These are phyloP conservation scores for Scedosporium apiospermum DNA, from an alignment of 2,329 filamentous ascomycete genomes.

Conservation along the genomic window DNA sequence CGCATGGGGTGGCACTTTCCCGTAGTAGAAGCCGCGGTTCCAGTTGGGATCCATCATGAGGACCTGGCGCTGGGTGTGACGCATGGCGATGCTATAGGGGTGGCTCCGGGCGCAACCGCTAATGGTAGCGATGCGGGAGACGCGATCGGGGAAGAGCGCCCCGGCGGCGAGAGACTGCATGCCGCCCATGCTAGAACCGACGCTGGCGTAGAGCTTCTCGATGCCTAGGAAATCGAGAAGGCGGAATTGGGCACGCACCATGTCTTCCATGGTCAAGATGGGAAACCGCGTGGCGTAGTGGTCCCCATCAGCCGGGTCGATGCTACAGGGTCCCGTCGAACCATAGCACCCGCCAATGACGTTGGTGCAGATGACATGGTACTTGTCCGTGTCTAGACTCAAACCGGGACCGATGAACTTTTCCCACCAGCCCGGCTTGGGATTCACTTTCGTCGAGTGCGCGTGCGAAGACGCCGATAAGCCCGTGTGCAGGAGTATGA, in stretches of 20 bases:
- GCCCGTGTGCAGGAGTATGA: constrained; percentile 85
- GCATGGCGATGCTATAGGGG: constrained; percentile 97
- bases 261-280: constrained; percentile 91
- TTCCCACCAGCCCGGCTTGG: constrained; percentile 96
- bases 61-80: constrained; percentile 93
- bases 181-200: constrained; percentile 94
- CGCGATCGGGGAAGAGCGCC: constrained; percentile 70
- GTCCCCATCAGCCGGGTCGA: constrained; percentile 81
- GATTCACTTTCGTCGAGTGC: constrained; percentile 78
- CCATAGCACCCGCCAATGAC: constrained; percentile 94
- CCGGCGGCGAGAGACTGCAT: constrained; percentile 94
- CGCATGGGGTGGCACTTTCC: constrained; percentile 76
- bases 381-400: constrained; percentile 82
- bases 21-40: constrained; percentile 92
- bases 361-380: constrained; percentile 93
- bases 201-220: constrained; percentile 74
- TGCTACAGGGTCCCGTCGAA: constrained; percentile 79
- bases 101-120: constrained; percentile 91
- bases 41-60: constrained; percentile 99
- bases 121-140: constrained; percentile 77
- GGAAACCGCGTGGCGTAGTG: constrained; percentile 91
- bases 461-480: constrained; percentile 96
- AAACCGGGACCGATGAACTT: constrained; percentile 87
- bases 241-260: constrained; percentile 92
- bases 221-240: constrained; percentile 75